Conservation (phyloP, 148 eudicot species). For the Rhododendron williamsianum region DNA sequence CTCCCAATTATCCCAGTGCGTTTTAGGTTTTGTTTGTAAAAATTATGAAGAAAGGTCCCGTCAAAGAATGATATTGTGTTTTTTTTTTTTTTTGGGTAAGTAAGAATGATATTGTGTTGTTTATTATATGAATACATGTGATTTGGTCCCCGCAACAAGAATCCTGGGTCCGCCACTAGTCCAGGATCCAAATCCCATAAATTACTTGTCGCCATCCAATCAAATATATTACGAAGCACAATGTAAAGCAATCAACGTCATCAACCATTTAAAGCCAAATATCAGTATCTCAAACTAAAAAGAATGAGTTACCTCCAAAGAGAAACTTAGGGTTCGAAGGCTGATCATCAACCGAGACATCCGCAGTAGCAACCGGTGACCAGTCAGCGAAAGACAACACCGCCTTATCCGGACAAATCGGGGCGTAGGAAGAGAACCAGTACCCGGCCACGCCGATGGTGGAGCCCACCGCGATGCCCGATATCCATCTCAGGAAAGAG, state of each 20-base stretch:
- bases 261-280: not conserved
- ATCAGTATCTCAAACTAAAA: not conserved
- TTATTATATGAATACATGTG: not conserved
- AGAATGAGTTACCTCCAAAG: slow-evolving; percentile 29
- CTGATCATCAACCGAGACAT: not conserved
- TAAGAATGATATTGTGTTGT: no score
- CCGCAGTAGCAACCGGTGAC: slow-evolving; percentile 2
- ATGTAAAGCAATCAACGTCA: not conserved
- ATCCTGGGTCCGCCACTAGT: not conserved
- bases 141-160: not conserved
- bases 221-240: not conserved
- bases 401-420: not conserved
- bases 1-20: no score
- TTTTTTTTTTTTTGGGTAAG: no score
- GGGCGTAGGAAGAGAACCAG: not conserved
- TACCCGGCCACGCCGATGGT: slow-evolving; percentile 18
- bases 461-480: slow-evolving; percentile 40
- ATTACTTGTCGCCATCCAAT: not conserved
- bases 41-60: no score
- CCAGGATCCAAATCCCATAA: not conserved
- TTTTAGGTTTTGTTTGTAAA: no score
- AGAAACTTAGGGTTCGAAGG: slow-evolving; percentile 29
- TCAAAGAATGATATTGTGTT: no score
- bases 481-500: slow-evolving; percentile 33
- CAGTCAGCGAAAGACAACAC: slow-evolving; percentile 15